Evolutionary conservation across 768 basidiomycete genomes (phyloP).

Genomic region (Tylopilus felleus): DNA sequence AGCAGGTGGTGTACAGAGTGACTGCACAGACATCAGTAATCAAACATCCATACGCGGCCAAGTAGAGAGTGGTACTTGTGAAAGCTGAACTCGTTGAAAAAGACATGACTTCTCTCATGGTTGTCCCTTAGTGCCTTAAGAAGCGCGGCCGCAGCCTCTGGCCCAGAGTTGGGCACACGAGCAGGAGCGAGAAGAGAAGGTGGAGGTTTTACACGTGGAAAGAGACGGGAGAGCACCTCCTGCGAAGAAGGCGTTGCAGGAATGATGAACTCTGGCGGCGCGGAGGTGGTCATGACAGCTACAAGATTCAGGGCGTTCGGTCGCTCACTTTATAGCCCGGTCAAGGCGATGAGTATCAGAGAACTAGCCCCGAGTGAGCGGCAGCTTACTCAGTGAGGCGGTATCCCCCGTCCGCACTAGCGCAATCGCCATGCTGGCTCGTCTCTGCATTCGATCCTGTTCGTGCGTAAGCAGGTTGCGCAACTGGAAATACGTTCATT

Average conservation of each 20-base stretch:
- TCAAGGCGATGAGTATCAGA: neutral
- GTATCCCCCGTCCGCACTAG: neutral
- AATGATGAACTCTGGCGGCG: conserved; percentile 22
- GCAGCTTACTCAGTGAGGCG: neutral
- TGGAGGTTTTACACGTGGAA: conserved; percentile 28
- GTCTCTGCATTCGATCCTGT: neutral
- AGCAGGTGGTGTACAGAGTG: conserved; percentile 58
- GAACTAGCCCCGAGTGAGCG: neutral
- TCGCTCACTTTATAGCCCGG: conserved; percentile 2
- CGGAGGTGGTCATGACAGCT: conserved; percentile 23
- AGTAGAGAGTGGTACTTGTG: conserved; percentile 25
- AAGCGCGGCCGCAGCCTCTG: conserved; percentile 38
- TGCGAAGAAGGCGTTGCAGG: conserved; percentile 20
- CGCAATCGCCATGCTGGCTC: neutral
- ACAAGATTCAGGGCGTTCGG: neutral
- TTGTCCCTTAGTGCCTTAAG: conserved; percentile 47
- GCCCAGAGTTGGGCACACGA: conserved; percentile 36
- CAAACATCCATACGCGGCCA: neutral
- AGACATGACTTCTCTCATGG: conserved; percentile 50
- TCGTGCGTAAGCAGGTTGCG: neutral
- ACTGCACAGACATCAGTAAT: conserved; percentile 24
- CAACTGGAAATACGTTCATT: neutral
- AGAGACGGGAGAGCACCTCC: conserved; percentile 28
- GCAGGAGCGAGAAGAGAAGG: conserved; percentile 37
- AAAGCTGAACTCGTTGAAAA: conserved; percentile 43